A percentile compares a stretch with the other conserved stretches of the same genome.
Evolutionary conservation across 1,139 yeast species (phyloP).

Genomic region (Kazachstania sp.): DNA sequence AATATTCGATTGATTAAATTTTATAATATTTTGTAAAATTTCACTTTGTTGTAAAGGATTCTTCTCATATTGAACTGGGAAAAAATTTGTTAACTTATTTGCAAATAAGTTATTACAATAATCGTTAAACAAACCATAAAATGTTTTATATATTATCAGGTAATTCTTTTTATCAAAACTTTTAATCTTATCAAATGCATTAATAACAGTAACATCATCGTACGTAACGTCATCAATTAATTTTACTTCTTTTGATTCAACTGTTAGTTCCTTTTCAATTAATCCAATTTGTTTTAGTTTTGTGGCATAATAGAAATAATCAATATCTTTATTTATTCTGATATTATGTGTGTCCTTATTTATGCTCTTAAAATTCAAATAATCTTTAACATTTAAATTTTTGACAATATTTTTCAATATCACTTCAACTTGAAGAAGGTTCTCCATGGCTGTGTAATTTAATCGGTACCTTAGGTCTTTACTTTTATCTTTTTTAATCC

Average conservation of each 20-base stretch:
- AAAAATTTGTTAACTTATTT: slow-evolving; percentile 21
- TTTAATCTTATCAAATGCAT: slow-evolving; percentile 23
- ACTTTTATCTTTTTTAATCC: too few species aligned
- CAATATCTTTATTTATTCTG: slow-evolving; percentile 31
- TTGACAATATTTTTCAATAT: slow-evolving; percentile 22
- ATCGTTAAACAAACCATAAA: slow-evolving; percentile 16
- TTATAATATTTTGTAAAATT: slow-evolving; percentile 18
- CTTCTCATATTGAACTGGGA: slow-evolving; percentile 18
- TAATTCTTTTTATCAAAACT: slow-evolving; percentile 9
- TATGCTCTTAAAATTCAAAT: slow-evolving; percentile 28
- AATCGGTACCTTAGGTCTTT: background rate
- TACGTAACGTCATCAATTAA: slow-evolving; percentile 9
- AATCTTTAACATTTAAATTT: slow-evolving; percentile 25
- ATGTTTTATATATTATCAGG: slow-evolving; percentile 12
- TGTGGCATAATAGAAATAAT: slow-evolving; percentile 42
- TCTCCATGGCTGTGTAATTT: slow-evolving; percentile 14
- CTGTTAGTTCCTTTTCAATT: slow-evolving; percentile 34
- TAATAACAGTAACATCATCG: slow-evolving; percentile 9
- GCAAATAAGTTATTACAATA: slow-evolving; percentile 20
- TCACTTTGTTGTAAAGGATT: slow-evolving; percentile 27
- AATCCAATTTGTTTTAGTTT: slow-evolving; percentile 43
- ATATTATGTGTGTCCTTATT: slow-evolving; percentile 30
- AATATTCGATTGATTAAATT: slow-evolving; percentile 17
- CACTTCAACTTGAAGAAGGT: slow-evolving; percentile 20
- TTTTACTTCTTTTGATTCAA: slow-evolving; percentile 31